Base-by-base conservation (phyloP, 2,329 filamentous ascomycete species). In the Ophiostoma ulmi region DNA sequence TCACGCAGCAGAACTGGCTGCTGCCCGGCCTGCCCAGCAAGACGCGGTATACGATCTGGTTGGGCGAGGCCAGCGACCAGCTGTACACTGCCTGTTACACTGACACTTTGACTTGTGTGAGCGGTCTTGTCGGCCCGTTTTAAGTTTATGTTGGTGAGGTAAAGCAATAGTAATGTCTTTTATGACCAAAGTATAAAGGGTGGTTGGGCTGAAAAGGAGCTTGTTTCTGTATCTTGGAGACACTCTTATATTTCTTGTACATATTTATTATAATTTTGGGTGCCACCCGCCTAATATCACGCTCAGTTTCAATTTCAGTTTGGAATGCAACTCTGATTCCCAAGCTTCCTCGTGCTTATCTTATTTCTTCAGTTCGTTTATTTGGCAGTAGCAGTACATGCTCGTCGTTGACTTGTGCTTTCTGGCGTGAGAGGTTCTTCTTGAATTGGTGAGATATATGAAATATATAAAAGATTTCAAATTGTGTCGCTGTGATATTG, bases 1-100 rank as follows among this genome's bases (percentile, higher is more conserved):
- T 80, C 5, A 75, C 71, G 58, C 71, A 76, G 73, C 84, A 86
- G 79, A 80, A 83, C 71, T 86, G 84, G 84, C 78, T 83, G 36
- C 79, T 84, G 38, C 83, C 83, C 0, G 76, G 74, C 1, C 67
- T 72, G 52, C 75, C 71, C 5, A 74, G 77, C 6, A 75, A 70
- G 5, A 82, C 79, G 22, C 74, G 76, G 67, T 85, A 81, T 73
- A 78, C 76, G 38, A 75, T 85, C 69, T 84, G 80, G 79, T 75
- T 86, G 44, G 84, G 84, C 10, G 75, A 78, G 74, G 79, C 79
- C 70, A 83, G 81, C 73, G 81, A 83, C 74, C 73, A 76, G 68
- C 74, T 83, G 73, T 74, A 73, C 39, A 74, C 78, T 11, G 81
- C 80, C 17, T 83, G 81, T 72, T 80, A 80, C 70, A 79, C 79